Percentiles rank a stretch among this genome's conserved stretches.
Conservation (phyloP, 345 rosid genomes). For the Lepidium aucheri region DNA sequence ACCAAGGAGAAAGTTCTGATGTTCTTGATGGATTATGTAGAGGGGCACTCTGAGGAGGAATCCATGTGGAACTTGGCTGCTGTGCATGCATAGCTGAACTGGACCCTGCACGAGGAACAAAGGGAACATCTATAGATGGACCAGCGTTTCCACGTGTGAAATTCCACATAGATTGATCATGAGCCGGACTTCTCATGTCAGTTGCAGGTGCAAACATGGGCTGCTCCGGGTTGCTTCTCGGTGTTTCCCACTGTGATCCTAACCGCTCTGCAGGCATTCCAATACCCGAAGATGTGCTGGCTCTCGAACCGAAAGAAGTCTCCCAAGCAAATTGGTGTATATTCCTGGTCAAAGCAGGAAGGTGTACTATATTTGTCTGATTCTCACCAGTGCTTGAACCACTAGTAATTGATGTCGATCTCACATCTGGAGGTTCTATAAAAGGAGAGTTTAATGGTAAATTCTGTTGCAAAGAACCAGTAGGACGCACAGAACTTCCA, state of each 20-base stretch:
- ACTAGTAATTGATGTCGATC: slow-evolving; percentile 30
- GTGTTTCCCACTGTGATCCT: slow-evolving; percentile 35
- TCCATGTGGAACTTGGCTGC: slow-evolving; percentile 43
- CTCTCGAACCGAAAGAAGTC: slow-evolving; percentile 44
- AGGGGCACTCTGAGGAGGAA: slow-evolving; percentile 34
- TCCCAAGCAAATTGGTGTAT: slow-evolving; percentile 43
- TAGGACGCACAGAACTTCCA: slow-evolving; percentile 35
- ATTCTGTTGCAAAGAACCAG: slow-evolving; percentile 33
- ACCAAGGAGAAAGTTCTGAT: slow-evolving; percentile 61
- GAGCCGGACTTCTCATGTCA: slow-evolving; percentile 47
- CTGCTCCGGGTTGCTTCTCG: slow-evolving; percentile 47
- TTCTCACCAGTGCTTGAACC: slow-evolving; percentile 36
- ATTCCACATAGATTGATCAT: slow-evolving; percentile 61
- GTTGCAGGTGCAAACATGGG: slow-evolving; percentile 42
- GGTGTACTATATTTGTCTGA: slow-evolving; percentile 38
- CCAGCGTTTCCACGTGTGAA: slow-evolving; percentile 41
- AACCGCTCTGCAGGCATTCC: slow-evolving; percentile 36
- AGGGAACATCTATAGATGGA: slow-evolving; percentile 34
- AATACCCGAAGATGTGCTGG: slow-evolving; percentile 37
- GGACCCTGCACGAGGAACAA: slow-evolving; percentile 36
- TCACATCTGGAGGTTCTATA: slow-evolving; percentile 38
- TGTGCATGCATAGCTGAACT: slow-evolving; percentile 43
- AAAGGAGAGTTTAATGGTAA: slow-evolving; percentile 34
- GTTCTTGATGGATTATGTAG: slow-evolving; percentile 38
- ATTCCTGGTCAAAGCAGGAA: slow-evolving; percentile 45